phyloP scores from a whole-genome alignment of 164 flowering plant genomes.

The Annona cherimola region DNA sequence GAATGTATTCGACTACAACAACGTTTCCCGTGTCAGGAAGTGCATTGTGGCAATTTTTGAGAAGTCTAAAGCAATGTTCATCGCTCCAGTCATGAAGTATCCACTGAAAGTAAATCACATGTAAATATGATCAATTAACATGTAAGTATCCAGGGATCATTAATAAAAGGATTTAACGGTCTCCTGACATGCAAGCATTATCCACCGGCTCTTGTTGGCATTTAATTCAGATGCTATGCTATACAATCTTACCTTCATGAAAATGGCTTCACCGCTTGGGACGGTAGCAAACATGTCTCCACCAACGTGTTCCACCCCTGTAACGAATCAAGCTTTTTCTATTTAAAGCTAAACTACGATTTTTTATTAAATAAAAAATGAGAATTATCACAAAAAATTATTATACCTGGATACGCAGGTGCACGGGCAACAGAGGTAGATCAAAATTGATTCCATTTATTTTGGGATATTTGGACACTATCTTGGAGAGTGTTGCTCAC shows the following conservation, averaged over 20 bases:
- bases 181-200: background rate
- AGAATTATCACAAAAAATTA: too few relatives aligned
- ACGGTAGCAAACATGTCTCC: slow-evolving; percentile 31
- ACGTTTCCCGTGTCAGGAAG: slow-evolving; percentile 24
- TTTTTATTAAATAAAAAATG: too few relatives aligned
- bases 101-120: slow-evolving; percentile 13
- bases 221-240: too few relatives aligned
- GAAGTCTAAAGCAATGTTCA: slow-evolving; percentile 14
- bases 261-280: slow-evolving; percentile 36
- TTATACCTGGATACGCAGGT: slow-evolving; percentile 18
- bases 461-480: slow-evolving; percentile 27
- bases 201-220: background rate
- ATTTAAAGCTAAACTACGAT: background rate
- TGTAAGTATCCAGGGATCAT: too few relatives aligned
- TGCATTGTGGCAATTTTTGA: slow-evolving; percentile 23
- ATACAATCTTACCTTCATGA: slow-evolving; percentile 32
- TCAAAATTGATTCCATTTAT: slow-evolving; percentile 33
- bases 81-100: slow-evolving; percentile 25
- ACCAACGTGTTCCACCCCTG: slow-evolving; percentile 26
- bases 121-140: background rate
- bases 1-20: slow-evolving; percentile 15
- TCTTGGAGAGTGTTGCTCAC: slow-evolving; percentile 20
- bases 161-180: too few relatives aligned
- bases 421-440: slow-evolving; percentile 19
- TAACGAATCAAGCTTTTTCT: background rate